Evolutionary conservation across 2,329 filamentous ascomycete genomes (phyloP).

Genomic region (Bisporella sp.): DNA sequence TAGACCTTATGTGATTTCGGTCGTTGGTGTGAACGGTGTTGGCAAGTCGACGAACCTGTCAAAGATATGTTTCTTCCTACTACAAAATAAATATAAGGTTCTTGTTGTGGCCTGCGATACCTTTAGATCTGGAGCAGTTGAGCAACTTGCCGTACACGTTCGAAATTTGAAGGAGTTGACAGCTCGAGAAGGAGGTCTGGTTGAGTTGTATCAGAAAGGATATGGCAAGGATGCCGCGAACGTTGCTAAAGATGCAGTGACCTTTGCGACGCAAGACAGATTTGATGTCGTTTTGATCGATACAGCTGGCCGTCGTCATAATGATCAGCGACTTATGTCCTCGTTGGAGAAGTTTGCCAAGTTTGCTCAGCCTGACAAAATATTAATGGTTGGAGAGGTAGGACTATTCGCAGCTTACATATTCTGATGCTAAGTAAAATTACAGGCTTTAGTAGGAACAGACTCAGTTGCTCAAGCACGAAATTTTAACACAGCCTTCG

Average conservation of each 20-base stretch:
- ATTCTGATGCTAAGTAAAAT: slow-evolving; percentile 6
- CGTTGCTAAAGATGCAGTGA: slow-evolving; percentile 90
- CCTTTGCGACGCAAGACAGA: slow-evolving; percentile 63
- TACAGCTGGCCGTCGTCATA: slow-evolving; percentile 89
- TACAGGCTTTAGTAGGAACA: slow-evolving; percentile 78
- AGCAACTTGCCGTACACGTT: slow-evolving; percentile 93
- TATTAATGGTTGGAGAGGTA: slow-evolving; percentile 80
- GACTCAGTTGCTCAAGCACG: slow-evolving; percentile 92
- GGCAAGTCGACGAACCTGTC: slow-evolving; percentile 97
- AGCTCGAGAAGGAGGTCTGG: slow-evolving; percentile 71
- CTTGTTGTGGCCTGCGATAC: slow-evolving; percentile 93
- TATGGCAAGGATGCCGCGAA: slow-evolving; percentile 97
- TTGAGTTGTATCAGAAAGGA: slow-evolving; percentile 93
- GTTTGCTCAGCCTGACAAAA: slow-evolving; percentile 93
- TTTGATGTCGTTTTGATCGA: slow-evolving; percentile 97
- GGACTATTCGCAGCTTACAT: neutral
- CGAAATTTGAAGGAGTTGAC: slow-evolving; percentile 87
- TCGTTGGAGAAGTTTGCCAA: slow-evolving; percentile 96
- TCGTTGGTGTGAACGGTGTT: slow-evolving; percentile 96
- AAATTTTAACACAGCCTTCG: slow-evolving; percentile 94
- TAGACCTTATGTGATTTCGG: slow-evolving; percentile 93
- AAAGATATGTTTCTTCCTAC: slow-evolving; percentile 95
- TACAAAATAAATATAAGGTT: slow-evolving; percentile 95
- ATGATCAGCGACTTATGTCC: slow-evolving; percentile 90
- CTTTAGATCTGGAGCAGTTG: slow-evolving; percentile 93